phyloP scores from a whole-genome alignment of 2,329 filamentous ascomycete genomes.

The Trichoderma breve region DNA sequence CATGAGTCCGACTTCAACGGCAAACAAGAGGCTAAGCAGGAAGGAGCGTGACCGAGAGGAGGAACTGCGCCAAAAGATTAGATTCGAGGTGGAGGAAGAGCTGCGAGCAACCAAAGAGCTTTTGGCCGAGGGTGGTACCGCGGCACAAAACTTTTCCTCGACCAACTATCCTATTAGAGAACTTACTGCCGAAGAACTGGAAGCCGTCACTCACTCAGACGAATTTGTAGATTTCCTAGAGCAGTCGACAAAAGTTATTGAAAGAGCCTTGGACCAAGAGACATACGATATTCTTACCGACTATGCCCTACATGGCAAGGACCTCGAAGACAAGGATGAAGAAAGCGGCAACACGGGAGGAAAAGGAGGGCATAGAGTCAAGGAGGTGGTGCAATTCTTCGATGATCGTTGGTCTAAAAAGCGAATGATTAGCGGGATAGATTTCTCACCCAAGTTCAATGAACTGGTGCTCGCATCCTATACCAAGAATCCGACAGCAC shows the following conservation, averaged over 20 bases:
- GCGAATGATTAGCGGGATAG: slow-evolving; percentile 91
- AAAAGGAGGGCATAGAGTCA: slow-evolving; percentile 71
- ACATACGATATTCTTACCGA: slow-evolving; percentile 90
- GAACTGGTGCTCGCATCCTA: slow-evolving; percentile 93
- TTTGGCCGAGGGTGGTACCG: slow-evolving; percentile 44
- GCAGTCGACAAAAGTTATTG: slow-evolving; percentile 93
- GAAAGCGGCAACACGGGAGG: slow-evolving; percentile 67
- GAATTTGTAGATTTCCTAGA: slow-evolving; percentile 97
- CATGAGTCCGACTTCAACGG: slow-evolving; percentile 54
- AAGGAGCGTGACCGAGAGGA: slow-evolving; percentile 82
- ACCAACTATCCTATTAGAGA: slow-evolving; percentile 74
- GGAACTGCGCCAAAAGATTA: slow-evolving; percentile 78
- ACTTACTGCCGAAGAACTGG: slow-evolving; percentile 79
- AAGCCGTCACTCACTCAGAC: slow-evolving; percentile 84
- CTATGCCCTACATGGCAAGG: slow-evolving; percentile 79
- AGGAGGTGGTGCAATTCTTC: slow-evolving; percentile 89
- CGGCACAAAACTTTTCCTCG: slow-evolving; percentile 26
- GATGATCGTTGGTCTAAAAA: slow-evolving; percentile 97
- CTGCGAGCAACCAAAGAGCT: slow-evolving; percentile 68
- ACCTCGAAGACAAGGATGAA: slow-evolving; percentile 78
- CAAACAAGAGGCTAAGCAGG: slow-evolving; percentile 73
- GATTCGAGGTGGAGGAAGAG: slow-evolving; percentile 91
- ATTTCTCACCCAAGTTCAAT: slow-evolving; percentile 93
- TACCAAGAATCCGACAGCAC: slow-evolving; percentile 94
- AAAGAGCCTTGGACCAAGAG: slow-evolving; percentile 89